Percentiles rank a stretch among this genome's conserved stretches.
Conservation (phyloP, 2,329 filamentous ascomycete genomes). For the Aureobasidium uvarum region DNA sequence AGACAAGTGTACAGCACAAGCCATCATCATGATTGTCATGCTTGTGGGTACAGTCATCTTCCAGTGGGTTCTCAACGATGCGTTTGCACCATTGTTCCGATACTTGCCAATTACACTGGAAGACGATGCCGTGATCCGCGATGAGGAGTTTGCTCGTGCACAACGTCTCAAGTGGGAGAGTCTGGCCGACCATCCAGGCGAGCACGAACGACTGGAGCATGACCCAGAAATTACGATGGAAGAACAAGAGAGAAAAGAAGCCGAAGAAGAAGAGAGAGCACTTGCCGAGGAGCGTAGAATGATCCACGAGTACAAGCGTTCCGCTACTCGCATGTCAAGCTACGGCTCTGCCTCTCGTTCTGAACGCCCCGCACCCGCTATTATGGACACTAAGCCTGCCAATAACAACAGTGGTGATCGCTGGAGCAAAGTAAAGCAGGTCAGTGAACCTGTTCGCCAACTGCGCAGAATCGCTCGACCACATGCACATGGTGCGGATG, state of each 20-base stretch:
- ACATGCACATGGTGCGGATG: constrained; percentile 4
- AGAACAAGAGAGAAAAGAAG: constrained; percentile 41
- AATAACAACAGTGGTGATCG: constrained; percentile 14
- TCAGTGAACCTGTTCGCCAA: constrained; percentile 19
- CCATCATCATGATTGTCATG: constrained; percentile 77
- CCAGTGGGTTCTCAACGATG: constrained; percentile 75
- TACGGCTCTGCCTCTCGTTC: constrained; percentile 20
- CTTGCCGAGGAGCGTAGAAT: constrained; percentile 47
- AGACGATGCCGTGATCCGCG: constrained; percentile 87
- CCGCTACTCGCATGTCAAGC: constrained; percentile 25
- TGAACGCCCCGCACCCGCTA: constrained; percentile 19
- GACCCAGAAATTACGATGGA: constrained; percentile 40
- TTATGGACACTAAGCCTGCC: constrained; percentile 27
- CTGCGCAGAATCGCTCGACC: constrained; percentile 18
- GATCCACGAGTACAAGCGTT: constrained; percentile 27
- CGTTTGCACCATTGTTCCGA: constrained; percentile 80
- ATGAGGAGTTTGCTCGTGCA: constrained; percentile 80
- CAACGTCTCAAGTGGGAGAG: constrained; percentile 44
- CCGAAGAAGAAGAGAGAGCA: constrained; percentile 35
- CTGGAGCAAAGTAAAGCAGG: constrained; percentile 24
- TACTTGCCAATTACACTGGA: constrained; percentile 94
- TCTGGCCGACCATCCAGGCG: constrained; percentile 44
- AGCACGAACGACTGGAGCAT: constrained; percentile 30
- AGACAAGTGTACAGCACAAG: constrained; percentile 69
- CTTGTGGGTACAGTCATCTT: constrained; percentile 69